These are phyloP conservation scores for Penicillium sp. DNA, from an alignment of 2,329 filamentous ascomycete genomes.

Conservation along the genomic window DNA sequence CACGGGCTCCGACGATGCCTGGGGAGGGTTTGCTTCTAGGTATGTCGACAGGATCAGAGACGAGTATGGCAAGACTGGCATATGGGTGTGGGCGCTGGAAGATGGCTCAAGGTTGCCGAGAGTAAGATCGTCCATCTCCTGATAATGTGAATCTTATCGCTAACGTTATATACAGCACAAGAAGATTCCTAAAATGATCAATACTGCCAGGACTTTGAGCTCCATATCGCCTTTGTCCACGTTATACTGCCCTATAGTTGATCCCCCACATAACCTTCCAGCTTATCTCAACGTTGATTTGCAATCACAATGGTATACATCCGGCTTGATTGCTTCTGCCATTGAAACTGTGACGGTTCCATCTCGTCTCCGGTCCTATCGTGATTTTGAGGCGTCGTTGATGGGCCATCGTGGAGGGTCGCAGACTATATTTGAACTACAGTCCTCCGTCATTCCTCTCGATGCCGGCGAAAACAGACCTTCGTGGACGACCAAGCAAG, in stretches of 20 bases:
- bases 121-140: constrained; percentile 37
- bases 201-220: constrained; percentile 68
- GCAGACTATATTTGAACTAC: constrained; percentile 71
- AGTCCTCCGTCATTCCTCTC: constrained; percentile 56
- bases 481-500: constrained; percentile 9
- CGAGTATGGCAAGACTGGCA: constrained; percentile 80
- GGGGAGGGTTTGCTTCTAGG: constrained; percentile 70
- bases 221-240: constrained; percentile 68
- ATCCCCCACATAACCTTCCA: constrained; percentile 57
- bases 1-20: constrained; percentile 69
- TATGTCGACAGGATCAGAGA: constrained; percentile 78
- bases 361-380: constrained; percentile 51
- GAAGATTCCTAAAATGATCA: constrained; percentile 63
- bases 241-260: constrained; percentile 70
- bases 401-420: constrained; percentile 57
- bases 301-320: constrained; percentile 71
- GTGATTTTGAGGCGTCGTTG: constrained; percentile 45
- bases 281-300: constrained; percentile 57
- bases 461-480: constrained; percentile 10
- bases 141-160: constrained; percentile 8
- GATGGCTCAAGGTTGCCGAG: constrained; percentile 54
- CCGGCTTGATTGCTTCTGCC: constrained; percentile 70
- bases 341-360: constrained; percentile 77
- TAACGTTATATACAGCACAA: constrained; percentile 42
- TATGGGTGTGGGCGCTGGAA: constrained; percentile 85